Evolutionary conservation across 2,329 filamentous ascomycete genomes (phyloP).

Genomic region (Delphinella strobiligena): DNA sequence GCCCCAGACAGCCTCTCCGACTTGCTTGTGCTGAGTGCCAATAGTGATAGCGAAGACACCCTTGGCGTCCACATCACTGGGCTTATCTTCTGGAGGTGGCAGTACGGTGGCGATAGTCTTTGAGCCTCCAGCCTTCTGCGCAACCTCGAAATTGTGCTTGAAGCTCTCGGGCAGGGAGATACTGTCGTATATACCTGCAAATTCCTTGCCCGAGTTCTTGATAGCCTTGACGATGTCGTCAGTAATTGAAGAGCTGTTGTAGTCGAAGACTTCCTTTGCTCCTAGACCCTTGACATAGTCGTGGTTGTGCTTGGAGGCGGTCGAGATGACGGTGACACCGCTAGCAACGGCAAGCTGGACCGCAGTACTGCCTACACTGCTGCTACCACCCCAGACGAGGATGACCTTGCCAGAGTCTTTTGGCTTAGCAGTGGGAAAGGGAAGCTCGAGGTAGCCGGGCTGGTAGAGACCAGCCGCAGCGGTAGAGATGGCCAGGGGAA

Average conservation of each 20-base stretch:
- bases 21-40: slow-evolving; percentile 11
- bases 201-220: slow-evolving; percentile 24
- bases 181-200: slow-evolving; percentile 30
- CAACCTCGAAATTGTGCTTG: slow-evolving; percentile 9
- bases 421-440: slow-evolving; percentile 23
- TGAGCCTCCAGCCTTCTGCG: slow-evolving; percentile 9
- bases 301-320: slow-evolving; percentile 21
- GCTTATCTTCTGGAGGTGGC: slow-evolving; percentile 14
- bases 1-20: slow-evolving; percentile 21
- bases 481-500: slow-evolving; percentile 34
- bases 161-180: slow-evolving; percentile 13
- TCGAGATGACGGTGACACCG: slow-evolving; percentile 22
- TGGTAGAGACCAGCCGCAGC: slow-evolving; percentile 32
- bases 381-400: slow-evolving; percentile 25
- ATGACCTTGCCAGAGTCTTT: slow-evolving; percentile 25
- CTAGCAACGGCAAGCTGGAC: slow-evolving; percentile 25
- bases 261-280: slow-evolving; percentile 21
- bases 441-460: slow-evolving; percentile 26
- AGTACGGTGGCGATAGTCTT: slow-evolving; percentile 10
- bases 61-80: slow-evolving; percentile 16
- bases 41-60: slow-evolving; percentile 15
- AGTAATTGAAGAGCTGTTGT: slow-evolving; percentile 20
- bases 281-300: slow-evolving; percentile 19
- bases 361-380: slow-evolving; percentile 21
- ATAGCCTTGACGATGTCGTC: slow-evolving; percentile 29